Conservation (phyloP, 148 eudicot genomes). For the Arctostaphylos glauca region DNA sequence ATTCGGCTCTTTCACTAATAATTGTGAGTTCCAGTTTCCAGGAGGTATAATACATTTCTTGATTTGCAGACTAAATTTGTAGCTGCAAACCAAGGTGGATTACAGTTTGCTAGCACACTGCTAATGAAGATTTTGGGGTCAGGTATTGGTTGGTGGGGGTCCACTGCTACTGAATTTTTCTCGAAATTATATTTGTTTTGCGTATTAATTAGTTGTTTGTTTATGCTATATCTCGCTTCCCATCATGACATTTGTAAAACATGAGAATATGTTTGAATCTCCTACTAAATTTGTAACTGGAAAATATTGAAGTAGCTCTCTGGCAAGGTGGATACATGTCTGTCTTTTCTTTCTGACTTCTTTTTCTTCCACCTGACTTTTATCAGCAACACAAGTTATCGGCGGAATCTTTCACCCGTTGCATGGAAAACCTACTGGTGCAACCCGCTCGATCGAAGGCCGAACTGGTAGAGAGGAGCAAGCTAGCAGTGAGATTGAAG, state of each 20-base stretch:
- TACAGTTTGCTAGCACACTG: background rate
- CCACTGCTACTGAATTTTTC: background rate
- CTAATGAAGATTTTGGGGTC: slow-evolving; percentile 6
- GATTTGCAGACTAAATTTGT: background rate
- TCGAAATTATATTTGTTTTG: background rate
- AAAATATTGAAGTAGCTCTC: too few relatives aligned
- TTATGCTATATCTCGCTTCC: background rate
- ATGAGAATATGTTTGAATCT: too few relatives aligned
- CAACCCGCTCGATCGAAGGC: background rate
- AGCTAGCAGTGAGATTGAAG: slow-evolving; percentile 5
- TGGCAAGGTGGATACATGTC: too few relatives aligned
- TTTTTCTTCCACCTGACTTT: background rate
- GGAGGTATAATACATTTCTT: background rate
- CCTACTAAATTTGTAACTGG: too few relatives aligned
- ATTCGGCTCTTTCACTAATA: background rate
- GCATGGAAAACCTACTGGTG: background rate
- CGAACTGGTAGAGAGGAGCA: background rate
- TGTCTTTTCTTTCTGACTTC: background rate
- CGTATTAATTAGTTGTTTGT: background rate
- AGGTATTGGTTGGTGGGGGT: background rate
- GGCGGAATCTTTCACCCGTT: background rate
- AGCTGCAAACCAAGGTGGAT: background rate
- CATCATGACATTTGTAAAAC: background rate
- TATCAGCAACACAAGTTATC: background rate
- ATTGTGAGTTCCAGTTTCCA: background rate